These are phyloP conservation scores for Metroxylon sagu DNA, from an alignment of 176 grass and related monocot genomes.

Conservation along the genomic window DNA sequence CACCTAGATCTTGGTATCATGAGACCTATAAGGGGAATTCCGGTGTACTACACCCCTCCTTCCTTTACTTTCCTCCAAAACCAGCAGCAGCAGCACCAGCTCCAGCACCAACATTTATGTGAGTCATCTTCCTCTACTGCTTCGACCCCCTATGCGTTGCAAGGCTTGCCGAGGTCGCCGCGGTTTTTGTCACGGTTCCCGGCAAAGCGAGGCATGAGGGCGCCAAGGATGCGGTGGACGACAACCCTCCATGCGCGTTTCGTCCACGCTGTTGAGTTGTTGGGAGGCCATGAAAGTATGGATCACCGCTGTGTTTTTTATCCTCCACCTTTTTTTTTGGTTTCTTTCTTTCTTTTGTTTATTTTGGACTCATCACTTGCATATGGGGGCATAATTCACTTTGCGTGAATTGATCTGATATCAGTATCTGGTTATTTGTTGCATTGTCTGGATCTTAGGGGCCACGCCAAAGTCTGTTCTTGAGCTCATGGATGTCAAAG, in stretches of 20 bases:
- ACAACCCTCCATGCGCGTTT: constrained; percentile 85
- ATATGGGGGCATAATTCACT: too few species aligned
- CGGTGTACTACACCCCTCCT: constrained; percentile 61
- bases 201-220: constrained; percentile 36
- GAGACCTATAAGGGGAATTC: constrained; percentile 75
- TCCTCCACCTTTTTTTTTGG: background rate
- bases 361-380: background rate
- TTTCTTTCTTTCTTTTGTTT: background rate
- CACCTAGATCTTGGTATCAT: constrained; percentile 37
- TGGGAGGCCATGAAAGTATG: constrained; percentile 95
- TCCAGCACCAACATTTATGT: constrained; percentile 16
- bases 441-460: constrained; percentile 25
- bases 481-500: constrained; percentile 96
- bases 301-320: background rate
- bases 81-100: constrained; percentile 29
- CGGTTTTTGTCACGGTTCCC: constrained; percentile 43
- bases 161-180: constrained; percentile 32
- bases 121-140: constrained; percentile 5
- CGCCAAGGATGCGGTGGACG: constrained; percentile 95
- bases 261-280: constrained; percentile 84
- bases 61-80: constrained; percentile 37
- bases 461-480: constrained; percentile 98
- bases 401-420: too few species aligned
- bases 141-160: background rate
- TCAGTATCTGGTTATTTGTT: constrained; percentile 2